Evolutionary conservation across 768 basidiomycete genomes (phyloP).

Genomic region (Cantharellus anzutake): DNA sequence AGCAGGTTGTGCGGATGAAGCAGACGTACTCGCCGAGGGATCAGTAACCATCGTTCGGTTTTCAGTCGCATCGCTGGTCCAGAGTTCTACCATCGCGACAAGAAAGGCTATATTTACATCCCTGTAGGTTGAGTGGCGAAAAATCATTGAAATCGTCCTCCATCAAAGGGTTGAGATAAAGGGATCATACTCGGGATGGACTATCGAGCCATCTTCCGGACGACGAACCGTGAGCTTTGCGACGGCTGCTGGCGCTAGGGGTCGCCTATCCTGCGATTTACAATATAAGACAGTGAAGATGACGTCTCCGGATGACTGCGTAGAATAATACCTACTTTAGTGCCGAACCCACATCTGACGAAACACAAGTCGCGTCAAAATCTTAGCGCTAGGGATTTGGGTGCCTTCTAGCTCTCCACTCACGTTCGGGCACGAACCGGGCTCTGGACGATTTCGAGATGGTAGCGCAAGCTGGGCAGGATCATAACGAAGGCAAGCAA

Average conservation of each 20-base stretch:
- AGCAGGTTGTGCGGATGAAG: too few relatives aligned
- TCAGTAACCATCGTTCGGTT: neutral
- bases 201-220: slow-evolving; percentile 41
- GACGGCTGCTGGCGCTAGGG: slow-evolving; percentile 77
- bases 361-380: neutral
- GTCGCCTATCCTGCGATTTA: slow-evolving; percentile 58
- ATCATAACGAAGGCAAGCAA: too few relatives aligned
- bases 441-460: slow-evolving; percentile 70
- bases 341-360: slow-evolving; percentile 57
- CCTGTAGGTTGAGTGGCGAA: slow-evolving; percentile 21
- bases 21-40: neutral
- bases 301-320: too few relatives aligned
- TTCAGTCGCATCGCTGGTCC: slow-evolving; percentile 55
- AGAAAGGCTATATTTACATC: slow-evolving; percentile 79
- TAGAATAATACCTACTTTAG: slow-evolving; percentile 40
- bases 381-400: neutral
- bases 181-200: slow-evolving; percentile 55
- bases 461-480: slow-evolving; percentile 23
- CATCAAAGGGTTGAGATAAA: neutral
- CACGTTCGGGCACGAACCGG: slow-evolving; percentile 81
- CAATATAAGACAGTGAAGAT: too few relatives aligned
- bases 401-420: neutral
- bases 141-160: neutral
- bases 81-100: slow-evolving; percentile 80
- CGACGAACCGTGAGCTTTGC: slow-evolving; percentile 57